Conservation (phyloP, 371 early-diverging fungal genomes). For the Fennellomyces sp. region DNA sequence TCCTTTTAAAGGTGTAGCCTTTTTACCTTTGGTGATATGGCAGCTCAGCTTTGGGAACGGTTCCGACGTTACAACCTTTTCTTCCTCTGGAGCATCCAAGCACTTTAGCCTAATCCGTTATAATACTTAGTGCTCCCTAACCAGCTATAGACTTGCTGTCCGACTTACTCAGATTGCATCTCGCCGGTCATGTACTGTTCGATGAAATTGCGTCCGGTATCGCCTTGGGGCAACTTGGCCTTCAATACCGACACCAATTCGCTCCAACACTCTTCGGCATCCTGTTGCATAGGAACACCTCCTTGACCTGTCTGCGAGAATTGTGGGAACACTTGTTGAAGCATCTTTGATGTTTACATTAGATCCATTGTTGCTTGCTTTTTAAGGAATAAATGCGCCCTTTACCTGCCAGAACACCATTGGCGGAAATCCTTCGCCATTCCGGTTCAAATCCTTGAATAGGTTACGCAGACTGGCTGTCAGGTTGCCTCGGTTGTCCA, state of each 20-base stretch:
- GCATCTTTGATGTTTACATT: conserved; percentile 45
- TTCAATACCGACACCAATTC: conserved; percentile 68
- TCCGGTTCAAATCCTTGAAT: conserved; percentile 68
- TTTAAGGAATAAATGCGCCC: not conserved
- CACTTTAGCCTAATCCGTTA: conserved; percentile 61
- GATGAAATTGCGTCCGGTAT: conserved; percentile 67
- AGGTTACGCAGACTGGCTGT: conserved; percentile 74
- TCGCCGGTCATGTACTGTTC: conserved; percentile 88
- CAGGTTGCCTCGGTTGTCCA: conserved; percentile 62
- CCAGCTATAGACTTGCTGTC: not conserved
- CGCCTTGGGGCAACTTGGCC: conserved; percentile 65
- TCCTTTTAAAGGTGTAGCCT: too few relatives aligned
- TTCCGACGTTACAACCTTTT: conserved; percentile 60
- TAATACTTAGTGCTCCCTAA: not conserved
- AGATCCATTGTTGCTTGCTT: not conserved
- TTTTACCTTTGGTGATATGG: conserved; percentile 74
- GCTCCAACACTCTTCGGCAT: conserved; percentile 98
- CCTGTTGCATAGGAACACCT: conserved; percentile 89
- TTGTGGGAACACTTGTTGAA: conserved; percentile 85
- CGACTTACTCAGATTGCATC: conserved; percentile 50
- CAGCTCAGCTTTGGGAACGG: conserved; percentile 83
- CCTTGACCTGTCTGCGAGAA: conserved; percentile 79
- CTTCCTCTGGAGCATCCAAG: conserved; percentile 84
- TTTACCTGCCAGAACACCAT: conserved; percentile 76
- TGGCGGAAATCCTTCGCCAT: conserved; percentile 80